These are phyloP conservation scores for Aspergillus texensis DNA, from an alignment of 2,329 filamentous ascomycete species.

Conservation along the genomic window DNA sequence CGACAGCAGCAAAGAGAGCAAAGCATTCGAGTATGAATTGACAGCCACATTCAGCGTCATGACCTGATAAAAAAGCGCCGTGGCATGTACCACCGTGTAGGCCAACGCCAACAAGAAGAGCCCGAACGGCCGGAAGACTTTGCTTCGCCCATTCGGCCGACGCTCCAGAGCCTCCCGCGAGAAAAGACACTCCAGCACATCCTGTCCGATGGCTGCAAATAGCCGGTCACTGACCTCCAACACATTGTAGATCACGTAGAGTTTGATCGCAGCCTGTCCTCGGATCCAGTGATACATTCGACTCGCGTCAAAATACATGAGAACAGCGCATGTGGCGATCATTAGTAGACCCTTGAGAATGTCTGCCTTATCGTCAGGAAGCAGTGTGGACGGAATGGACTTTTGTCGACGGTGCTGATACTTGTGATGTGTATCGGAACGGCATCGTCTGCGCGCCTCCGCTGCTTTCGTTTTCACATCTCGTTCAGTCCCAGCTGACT, in stretches of 20 bases:
- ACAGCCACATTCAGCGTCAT: constrained; percentile 97
- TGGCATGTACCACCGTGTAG: constrained; percentile 87
- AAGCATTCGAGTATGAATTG: constrained; percentile 95
- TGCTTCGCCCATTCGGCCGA: constrained; percentile 84
- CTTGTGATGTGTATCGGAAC: constrained; percentile 36
- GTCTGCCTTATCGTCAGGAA: constrained; percentile 91
- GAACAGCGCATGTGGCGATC: constrained; percentile 76
- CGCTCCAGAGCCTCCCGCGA: constrained; percentile 90
- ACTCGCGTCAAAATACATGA: constrained; percentile 92
- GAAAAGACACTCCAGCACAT: constrained; percentile 94
- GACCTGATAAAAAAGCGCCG: constrained; percentile 92
- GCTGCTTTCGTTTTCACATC: constrained; percentile 22
- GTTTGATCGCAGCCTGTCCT: constrained; percentile 93
- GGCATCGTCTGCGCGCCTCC: constrained; percentile 31
- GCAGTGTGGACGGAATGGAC: constrained; percentile 81
- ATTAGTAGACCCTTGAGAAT: constrained; percentile 89
- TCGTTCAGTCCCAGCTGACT: constrained; percentile 21
- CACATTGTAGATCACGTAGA: constrained; percentile 98
- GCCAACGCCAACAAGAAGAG: constrained; percentile 85
- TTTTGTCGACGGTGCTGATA: constrained; percentile 70
- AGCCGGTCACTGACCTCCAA: constrained; percentile 87
- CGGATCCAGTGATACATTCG: constrained; percentile 98
- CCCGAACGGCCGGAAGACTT: constrained; percentile 82
- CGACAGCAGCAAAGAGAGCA: constrained; percentile 87
- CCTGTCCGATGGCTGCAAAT: constrained; percentile 88